phyloP scores from a whole-genome alignment of 2,329 filamentous ascomycete genomes.

The Aspergillus sojae region DNA sequence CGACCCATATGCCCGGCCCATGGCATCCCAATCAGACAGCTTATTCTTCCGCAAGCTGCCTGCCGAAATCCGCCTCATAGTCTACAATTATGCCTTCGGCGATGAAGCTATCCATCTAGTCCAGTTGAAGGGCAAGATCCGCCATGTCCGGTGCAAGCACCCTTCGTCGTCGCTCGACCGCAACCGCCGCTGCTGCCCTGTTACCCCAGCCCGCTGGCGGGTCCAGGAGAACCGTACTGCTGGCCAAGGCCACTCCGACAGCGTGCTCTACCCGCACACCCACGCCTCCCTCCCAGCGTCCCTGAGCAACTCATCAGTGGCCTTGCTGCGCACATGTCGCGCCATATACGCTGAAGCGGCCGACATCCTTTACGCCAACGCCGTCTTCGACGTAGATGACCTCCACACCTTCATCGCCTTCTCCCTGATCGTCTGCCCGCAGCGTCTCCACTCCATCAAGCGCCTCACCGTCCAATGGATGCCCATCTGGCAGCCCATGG shows the following conservation, averaged over 20 bases:
- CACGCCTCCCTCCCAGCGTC: slow-evolving; percentile 26
- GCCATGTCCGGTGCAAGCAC: slow-evolving; percentile 36
- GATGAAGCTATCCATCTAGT: slow-evolving; percentile 39
- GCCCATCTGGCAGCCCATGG: slow-evolving; percentile 38
- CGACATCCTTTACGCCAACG: slow-evolving; percentile 30
- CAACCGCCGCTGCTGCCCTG: slow-evolving; percentile 38
- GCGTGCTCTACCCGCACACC: slow-evolving; percentile 40
- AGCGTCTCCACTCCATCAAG: slow-evolving; percentile 22
- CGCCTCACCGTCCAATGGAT: slow-evolving; percentile 37
- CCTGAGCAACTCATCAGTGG: slow-evolving; percentile 27
- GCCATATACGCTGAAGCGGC: slow-evolving; percentile 39
- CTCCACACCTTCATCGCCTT: slow-evolving; percentile 42
- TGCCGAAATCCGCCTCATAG: slow-evolving; percentile 41
- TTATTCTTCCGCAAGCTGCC: slow-evolving; percentile 33
- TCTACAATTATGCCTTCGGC: slow-evolving; percentile 42
- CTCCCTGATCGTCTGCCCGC: slow-evolving; percentile 23
- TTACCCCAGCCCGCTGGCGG: slow-evolving; percentile 37
- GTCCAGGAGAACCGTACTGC: slow-evolving; percentile 1
- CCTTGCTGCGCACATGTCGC: slow-evolving; percentile 37
- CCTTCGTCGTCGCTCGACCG: slow-evolving; percentile 26
- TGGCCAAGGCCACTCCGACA: not conserved
- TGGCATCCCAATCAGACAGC: slow-evolving; percentile 24
- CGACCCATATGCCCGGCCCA: slow-evolving; percentile 20
- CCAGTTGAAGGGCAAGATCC: slow-evolving; percentile 37
- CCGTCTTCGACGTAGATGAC: slow-evolving; percentile 40